phyloP scores from a whole-genome alignment of 164 flowering plant genomes.

The Chloranthus sessilifolius region DNA sequence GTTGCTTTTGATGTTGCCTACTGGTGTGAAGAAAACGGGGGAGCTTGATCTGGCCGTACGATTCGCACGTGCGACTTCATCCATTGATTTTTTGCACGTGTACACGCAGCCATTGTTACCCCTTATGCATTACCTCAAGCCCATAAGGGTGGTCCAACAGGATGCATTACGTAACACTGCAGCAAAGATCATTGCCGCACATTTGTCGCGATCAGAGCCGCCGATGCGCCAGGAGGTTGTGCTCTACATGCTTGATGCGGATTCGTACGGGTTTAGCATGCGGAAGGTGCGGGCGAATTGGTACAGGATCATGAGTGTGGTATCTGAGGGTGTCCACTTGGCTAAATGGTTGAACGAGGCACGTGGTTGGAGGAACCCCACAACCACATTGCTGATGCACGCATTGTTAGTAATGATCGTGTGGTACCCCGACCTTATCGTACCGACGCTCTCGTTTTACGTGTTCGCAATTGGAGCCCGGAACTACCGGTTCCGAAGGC shows the following conservation, averaged over 20 bases:
- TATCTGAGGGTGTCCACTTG: slow-evolving; percentile 41
- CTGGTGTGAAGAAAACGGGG: slow-evolving; percentile 69
- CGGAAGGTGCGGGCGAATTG: slow-evolving; percentile 77
- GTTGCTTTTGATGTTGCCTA: slow-evolving; percentile 33
- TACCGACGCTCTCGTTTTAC: slow-evolving; percentile 66
- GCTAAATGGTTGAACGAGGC: slow-evolving; percentile 66
- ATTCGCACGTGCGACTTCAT: slow-evolving; percentile 40
- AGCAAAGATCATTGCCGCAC: slow-evolving; percentile 44
- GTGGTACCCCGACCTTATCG: slow-evolving; percentile 77
- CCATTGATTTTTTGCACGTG: slow-evolving; percentile 58
- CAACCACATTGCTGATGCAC: slow-evolving; percentile 68
- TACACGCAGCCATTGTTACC: slow-evolving; percentile 73
- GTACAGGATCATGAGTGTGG: slow-evolving; percentile 51
- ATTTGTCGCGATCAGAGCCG: slow-evolving; percentile 75
- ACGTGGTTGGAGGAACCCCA: slow-evolving; percentile 78
- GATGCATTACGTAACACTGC: slow-evolving; percentile 48
- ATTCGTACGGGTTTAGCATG: slow-evolving; percentile 69
- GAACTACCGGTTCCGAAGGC: slow-evolving; percentile 55
- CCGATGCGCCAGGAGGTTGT: slow-evolving; percentile 71
- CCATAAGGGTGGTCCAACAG: slow-evolving; percentile 58
- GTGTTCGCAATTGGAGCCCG: slow-evolving; percentile 64
- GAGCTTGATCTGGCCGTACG: slow-evolving; percentile 74
- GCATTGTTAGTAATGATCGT: slow-evolving; percentile 67
- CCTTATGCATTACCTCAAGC: slow-evolving; percentile 75
- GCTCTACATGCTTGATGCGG: slow-evolving; percentile 65